A percentile compares a stretch with the other conserved stretches of the same genome.
Conservation (phyloP, 768 basidiomycete species). For the Trametes meyenii region DNA sequence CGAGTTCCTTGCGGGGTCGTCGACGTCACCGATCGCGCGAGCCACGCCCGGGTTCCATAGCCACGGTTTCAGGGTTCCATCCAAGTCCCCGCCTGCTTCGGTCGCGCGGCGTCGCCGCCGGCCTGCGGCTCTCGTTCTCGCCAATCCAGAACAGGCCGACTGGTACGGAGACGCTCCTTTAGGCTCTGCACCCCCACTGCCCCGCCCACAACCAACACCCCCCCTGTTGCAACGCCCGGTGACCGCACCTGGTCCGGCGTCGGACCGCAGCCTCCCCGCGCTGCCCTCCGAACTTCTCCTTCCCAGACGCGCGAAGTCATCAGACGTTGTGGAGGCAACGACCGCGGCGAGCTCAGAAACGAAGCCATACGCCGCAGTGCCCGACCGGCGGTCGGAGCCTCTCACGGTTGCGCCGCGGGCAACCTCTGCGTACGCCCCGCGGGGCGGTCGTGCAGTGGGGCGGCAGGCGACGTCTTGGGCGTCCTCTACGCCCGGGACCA, state of each 20-base stretch:
- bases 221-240: background rate
- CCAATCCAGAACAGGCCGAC: slow-evolving; percentile 12
- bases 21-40: slow-evolving; percentile 19
- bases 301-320: slow-evolving; percentile 6
- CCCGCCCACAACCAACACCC: background rate
- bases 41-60: slow-evolving; percentile 23
- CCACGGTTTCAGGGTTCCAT: background rate
- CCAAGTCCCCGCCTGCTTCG: background rate
- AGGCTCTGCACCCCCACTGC: slow-evolving; percentile 3
- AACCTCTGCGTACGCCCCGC: slow-evolving; percentile 1
- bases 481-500: background rate
- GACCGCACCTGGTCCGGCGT: background rate
- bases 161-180: slow-evolving; percentile 5
- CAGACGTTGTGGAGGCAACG: background rate
- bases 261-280: background rate
- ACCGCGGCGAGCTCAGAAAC: background rate
- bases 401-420: slow-evolving; percentile 5
- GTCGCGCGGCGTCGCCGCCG: slow-evolving; percentile 11
- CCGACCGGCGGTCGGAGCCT: slow-evolving; percentile 4
- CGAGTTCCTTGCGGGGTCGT: slow-evolving; percentile 27
- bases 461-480: slow-evolving; percentile 8
- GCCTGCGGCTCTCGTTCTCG: slow-evolving; percentile 18
- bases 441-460: background rate
- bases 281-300: background rate
- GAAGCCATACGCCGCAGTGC: background rate